Evolutionary conservation across 208 protist genomes (phyloP).

Genomic region (Naegleria gruberi): DNA sequence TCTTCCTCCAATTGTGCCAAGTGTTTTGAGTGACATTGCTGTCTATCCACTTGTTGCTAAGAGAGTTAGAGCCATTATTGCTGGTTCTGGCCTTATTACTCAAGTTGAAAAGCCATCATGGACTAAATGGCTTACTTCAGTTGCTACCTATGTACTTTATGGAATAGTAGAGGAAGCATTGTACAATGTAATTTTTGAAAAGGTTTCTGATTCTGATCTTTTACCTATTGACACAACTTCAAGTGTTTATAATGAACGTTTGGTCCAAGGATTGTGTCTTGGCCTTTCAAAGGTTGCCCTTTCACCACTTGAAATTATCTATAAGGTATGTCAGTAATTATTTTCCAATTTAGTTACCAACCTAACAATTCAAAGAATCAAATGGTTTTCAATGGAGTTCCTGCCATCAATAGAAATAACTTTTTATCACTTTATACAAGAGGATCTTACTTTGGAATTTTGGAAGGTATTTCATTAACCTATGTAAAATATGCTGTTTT

Average conservation of each 20-base stretch:
- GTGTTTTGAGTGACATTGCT: background rate
- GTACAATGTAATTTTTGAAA: background rate
- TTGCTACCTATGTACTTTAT: background rate
- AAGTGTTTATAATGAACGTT: background rate
- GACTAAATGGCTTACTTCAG: background rate
- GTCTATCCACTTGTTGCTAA: background rate
- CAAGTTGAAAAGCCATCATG: background rate
- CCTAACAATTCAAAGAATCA: no score
- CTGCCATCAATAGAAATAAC: background rate
- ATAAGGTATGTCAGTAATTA: no score
- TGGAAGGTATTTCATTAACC: background rate
- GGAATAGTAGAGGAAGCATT: background rate
- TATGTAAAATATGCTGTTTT: background rate
- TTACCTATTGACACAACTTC: background rate
- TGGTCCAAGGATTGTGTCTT: background rate
- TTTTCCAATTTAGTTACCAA: no score
- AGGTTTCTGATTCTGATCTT: background rate
- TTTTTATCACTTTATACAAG: background rate
- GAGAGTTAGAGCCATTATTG: background rate
- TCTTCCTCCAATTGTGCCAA: background rate
- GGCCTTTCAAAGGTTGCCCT: background rate
- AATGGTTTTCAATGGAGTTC: background rate
- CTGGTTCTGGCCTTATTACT: background rate
- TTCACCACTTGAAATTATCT: background rate
- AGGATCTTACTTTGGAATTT: background rate